Evolutionary conservation across 2,329 filamentous ascomycete species (phyloP).

Genomic region (Chrysosphaeria jannelii): DNA sequence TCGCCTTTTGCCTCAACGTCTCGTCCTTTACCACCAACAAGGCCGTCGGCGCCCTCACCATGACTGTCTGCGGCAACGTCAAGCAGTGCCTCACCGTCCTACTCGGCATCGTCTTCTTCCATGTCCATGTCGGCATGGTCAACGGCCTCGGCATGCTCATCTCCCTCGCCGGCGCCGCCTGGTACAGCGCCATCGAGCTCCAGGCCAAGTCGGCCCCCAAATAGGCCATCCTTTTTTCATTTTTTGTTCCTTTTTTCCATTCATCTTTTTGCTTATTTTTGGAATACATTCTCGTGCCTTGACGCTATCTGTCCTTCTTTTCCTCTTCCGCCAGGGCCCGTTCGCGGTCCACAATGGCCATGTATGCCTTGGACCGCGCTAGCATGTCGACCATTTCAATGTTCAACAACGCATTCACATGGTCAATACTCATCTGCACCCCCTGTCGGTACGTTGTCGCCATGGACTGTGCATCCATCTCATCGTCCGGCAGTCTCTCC

Average conservation of each 20-base stretch:
- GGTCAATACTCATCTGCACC: constrained; percentile 3
- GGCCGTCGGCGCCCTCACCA: constrained; percentile 23
- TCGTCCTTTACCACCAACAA: constrained; percentile 27
- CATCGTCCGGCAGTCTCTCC: background rate
- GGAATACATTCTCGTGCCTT: too few species aligned
- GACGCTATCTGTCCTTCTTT: background rate
- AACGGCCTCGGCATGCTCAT: constrained; percentile 26
- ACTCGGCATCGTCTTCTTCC: constrained; percentile 21
- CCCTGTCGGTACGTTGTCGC: constrained; percentile 8
- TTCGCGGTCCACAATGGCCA: constrained; percentile 13
- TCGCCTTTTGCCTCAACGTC: constrained; percentile 24
- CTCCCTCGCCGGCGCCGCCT: constrained; percentile 22
- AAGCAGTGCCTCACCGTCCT: constrained; percentile 26
- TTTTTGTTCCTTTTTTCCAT: too few species aligned
- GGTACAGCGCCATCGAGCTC: constrained; percentile 26
- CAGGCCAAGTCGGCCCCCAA: constrained; percentile 2
- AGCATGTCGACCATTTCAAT: constrained; percentile 10
- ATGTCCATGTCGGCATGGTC: constrained; percentile 16
- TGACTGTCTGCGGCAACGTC: constrained; percentile 27
- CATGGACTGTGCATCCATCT: background rate
- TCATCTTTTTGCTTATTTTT: too few species aligned
- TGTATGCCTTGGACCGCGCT: constrained; percentile 13
- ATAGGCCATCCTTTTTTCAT: too few species aligned
- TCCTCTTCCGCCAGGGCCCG: constrained; percentile 8
- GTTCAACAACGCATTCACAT: constrained; percentile 8